Percentiles rank a stretch among this genome's conserved stretches.
These are phyloP conservation scores for Boletus pseudo-olivaceus DNA, from an alignment of 768 basidiomycete genomes.

Conservation along the genomic window DNA sequence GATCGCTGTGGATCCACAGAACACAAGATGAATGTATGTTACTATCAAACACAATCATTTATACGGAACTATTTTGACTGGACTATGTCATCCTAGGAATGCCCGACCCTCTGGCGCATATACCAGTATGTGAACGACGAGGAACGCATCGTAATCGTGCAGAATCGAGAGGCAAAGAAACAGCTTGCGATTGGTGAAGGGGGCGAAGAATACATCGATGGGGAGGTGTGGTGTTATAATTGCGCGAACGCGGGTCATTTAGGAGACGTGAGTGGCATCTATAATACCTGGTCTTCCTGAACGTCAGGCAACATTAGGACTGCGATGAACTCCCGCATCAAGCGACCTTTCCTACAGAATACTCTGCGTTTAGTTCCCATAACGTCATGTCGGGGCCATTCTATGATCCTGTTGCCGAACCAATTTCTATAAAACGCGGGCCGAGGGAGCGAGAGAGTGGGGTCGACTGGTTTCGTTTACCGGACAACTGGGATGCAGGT, in stretches of 20 bases:
- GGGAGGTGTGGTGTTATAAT: conserved; percentile 79
- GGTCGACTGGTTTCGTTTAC: conserved; percentile 29
- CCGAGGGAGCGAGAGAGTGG: conserved; percentile 35
- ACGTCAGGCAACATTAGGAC: conserved; percentile 42
- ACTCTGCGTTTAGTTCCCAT: conserved; percentile 64
- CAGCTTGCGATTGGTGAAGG: conserved; percentile 57
- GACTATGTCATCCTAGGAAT: conserved; percentile 52
- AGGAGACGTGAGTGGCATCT: conserved; percentile 61
- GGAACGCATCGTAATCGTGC: conserved; percentile 44
- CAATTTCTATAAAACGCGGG: conserved; percentile 30
- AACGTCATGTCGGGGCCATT: conserved; percentile 68
- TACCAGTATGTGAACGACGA: conserved; percentile 67
- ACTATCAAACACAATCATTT: neutral
- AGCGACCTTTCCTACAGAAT: conserved; percentile 44
- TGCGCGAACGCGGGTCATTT: conserved; percentile 72
- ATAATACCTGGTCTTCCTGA: neutral
- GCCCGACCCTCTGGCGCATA: conserved; percentile 77
- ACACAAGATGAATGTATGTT: conserved; percentile 62
- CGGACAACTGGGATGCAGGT: conserved; percentile 44
- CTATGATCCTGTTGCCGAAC: conserved; percentile 41
- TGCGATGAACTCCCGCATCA: conserved; percentile 46
- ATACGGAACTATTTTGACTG: neutral
- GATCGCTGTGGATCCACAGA: conserved; percentile 63
- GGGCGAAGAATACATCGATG: conserved; percentile 74
- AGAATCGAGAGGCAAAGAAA: conserved; percentile 47